A percentile compares a stretch with the other conserved stretches of the same genome.
Conservation (phyloP, 805 yeast species). For the Tetrapisispora taiwanensis region DNA sequence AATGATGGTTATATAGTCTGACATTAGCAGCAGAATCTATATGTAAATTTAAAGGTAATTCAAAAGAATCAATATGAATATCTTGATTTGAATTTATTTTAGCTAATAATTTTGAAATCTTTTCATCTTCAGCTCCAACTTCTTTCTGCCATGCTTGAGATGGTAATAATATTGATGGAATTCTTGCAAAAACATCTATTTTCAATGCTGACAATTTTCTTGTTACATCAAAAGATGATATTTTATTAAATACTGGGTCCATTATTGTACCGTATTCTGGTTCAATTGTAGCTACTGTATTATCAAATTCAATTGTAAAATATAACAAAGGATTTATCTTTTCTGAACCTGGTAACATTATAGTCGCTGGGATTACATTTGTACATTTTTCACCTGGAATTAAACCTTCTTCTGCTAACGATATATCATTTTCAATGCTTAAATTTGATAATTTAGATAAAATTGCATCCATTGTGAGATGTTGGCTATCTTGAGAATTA, state of each 20-base stretch:
- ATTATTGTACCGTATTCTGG: constrained; percentile 72
- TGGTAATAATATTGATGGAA: constrained; percentile 54
- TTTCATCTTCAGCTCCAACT: constrained; percentile 12
- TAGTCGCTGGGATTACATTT: constrained; percentile 38
- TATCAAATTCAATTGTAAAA: constrained; percentile 86
- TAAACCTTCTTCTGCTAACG: constrained; percentile 22
- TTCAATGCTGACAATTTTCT: constrained; percentile 48
- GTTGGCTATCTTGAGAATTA: constrained; percentile 10
- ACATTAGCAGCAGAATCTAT: constrained; percentile 36
- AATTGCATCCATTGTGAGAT: constrained; percentile 12
- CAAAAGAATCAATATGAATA: constrained; percentile 61
- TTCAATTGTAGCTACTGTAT: constrained; percentile 77
- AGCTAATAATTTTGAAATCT: constrained; percentile 18
- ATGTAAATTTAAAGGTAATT: constrained; percentile 46
- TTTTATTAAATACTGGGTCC: constrained; percentile 74
- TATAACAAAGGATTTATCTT: constrained; percentile 63
- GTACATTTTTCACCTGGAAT: constrained; percentile 23
- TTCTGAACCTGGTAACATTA: constrained; percentile 42
- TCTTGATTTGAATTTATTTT: constrained; percentile 42
- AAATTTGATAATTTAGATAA: constrained; percentile 14
- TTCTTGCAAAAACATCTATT: constrained; percentile 65
- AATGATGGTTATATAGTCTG: constrained; percentile 57
- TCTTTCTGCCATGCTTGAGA: constrained; percentile 26
- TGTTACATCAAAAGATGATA: constrained; percentile 80
- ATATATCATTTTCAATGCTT: constrained; percentile 19